Evolutionary conservation across 129 eudicot genomes (phyloP).

Genomic region (Helianthus annuus): DNA sequence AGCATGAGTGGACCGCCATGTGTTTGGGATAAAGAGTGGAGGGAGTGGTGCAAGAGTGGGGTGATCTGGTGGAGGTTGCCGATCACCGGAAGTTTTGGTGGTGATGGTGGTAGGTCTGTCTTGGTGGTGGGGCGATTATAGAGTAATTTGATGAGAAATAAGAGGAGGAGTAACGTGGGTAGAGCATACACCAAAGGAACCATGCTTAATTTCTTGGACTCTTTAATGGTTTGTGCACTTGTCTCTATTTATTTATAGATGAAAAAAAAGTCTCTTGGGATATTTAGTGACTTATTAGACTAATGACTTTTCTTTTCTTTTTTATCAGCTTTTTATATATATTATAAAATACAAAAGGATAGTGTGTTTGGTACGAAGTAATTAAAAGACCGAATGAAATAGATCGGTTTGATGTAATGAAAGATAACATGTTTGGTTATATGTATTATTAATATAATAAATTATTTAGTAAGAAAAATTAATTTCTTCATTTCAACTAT

Average conservation of each 20-base stretch:
- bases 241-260: background rate
- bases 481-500: too few relatives aligned
- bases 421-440: too few relatives aligned
- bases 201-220: background rate
- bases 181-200: constrained; percentile 1
- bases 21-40: constrained; percentile 38
- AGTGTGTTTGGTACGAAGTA: too few relatives aligned
- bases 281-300: too few relatives aligned
- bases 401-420: too few relatives aligned
- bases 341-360: too few relatives aligned
- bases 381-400: too few relatives aligned
- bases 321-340: too few relatives aligned
- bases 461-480: too few relatives aligned
- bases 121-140: background rate
- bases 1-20: constrained; percentile 48
- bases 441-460: too few relatives aligned
- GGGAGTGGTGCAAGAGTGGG: constrained; percentile 20
- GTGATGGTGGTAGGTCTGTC: constrained; percentile 55
- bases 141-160: constrained; percentile 36
- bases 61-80: constrained; percentile 35
- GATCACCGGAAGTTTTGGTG: constrained; percentile 56
- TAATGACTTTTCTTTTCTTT: too few relatives aligned
- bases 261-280: background rate
- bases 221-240: background rate
- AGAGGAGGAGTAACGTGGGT: constrained; percentile 13